These are phyloP conservation scores for Dactylella cylindrospora DNA, from an alignment of 2,329 filamentous ascomycete genomes.

Conservation along the genomic window DNA sequence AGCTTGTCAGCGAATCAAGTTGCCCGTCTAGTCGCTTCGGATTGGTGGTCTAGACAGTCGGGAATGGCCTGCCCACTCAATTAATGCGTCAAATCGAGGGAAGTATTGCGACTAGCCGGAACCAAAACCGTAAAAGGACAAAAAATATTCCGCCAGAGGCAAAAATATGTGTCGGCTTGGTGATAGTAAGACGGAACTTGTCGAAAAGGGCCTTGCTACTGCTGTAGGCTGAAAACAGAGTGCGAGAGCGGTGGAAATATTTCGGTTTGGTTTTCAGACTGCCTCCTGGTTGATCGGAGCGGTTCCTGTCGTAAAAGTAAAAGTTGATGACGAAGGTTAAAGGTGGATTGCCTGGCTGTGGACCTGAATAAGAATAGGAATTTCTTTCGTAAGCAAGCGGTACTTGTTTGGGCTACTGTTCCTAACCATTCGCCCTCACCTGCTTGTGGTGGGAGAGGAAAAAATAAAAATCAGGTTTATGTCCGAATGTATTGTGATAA, in stretches of 20 bases:
- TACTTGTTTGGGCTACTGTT: conserved; percentile 43
- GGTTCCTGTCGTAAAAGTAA: too few relatives aligned
- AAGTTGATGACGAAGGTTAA: conserved; percentile 17
- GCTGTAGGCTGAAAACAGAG: too few relatives aligned
- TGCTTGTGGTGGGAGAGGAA: conserved; percentile 23
- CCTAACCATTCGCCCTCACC: conserved; percentile 22
- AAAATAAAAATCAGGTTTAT: conserved; percentile 49
- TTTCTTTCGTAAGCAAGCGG: conserved; percentile 25
- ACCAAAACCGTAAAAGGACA: conserved; percentile 25
- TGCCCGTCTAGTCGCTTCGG: conserved; percentile 31
- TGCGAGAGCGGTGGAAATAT: too few relatives aligned
- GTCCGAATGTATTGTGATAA: conserved; percentile 47
- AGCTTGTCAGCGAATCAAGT: conserved; percentile 44
- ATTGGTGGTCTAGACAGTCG: conserved; percentile 40
- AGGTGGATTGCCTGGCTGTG: conserved; percentile 27
- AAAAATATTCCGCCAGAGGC: conserved; percentile 27
- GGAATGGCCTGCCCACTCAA: conserved; percentile 34
- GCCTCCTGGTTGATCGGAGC: too few relatives aligned
- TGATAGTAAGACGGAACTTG: conserved; percentile 9
- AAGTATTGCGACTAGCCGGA: conserved; percentile 41
- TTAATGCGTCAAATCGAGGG: conserved; percentile 31
- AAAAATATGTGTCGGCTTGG: conserved; percentile 24
- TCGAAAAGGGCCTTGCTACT: conserved; percentile 17
- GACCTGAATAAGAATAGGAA: conserved; percentile 24
- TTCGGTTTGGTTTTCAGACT: too few relatives aligned